Evolutionary conservation across 192 early-diverging fungal species (phyloP), one percentile per base, ranked within the genome.

Genomic region (Linnemannia elongata): DNA sequence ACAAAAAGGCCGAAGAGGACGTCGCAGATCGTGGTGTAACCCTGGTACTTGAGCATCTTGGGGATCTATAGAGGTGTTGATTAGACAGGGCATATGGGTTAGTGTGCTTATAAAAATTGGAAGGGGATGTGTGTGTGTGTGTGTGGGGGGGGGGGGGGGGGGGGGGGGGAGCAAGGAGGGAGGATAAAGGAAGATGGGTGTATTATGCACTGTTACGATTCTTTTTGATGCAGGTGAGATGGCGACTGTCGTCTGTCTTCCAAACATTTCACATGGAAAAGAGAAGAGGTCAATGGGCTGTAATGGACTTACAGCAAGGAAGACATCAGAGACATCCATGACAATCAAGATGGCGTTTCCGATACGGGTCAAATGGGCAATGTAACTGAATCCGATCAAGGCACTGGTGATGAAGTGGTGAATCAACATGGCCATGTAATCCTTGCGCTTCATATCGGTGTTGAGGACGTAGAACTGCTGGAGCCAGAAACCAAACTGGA

Each of bases 241-340:
- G 69, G 66, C 12, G 33, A n/a, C 42, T 17, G 9, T 30, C 6
- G 3, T 18, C 47, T 13, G 35, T 60, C 47, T 0, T 36, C 74
- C 18, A 57, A 47, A 12, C 5, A 36, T 9, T 66, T 30, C 60
- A 66, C 12, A 66, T 33, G 60, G 27, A 57, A n/a, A 44, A 44
- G 13, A 15, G 30, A 72, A 7, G 12, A 7, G n/a, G 1, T 39
- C 38, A 4, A 39, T 27, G 18, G 12, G 44, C 13, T 45, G 44
- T 45, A 44, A 12, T 47, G 20, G 57, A 83, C 91, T 84, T 88
- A 93, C 91, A 33, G 95, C 91, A 57, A 96, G 89, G 75, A 95
- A 93, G 47, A 97, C 93, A 84, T 97, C 96, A 24, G 94, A 89
- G 54, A 95, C 90, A 86, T 97, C 96, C 94, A 96, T 95, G 83